These are phyloP conservation scores for Elaeagnus macrophylla DNA, from an alignment of 306 rosid genomes.

Conservation along the genomic window DNA sequence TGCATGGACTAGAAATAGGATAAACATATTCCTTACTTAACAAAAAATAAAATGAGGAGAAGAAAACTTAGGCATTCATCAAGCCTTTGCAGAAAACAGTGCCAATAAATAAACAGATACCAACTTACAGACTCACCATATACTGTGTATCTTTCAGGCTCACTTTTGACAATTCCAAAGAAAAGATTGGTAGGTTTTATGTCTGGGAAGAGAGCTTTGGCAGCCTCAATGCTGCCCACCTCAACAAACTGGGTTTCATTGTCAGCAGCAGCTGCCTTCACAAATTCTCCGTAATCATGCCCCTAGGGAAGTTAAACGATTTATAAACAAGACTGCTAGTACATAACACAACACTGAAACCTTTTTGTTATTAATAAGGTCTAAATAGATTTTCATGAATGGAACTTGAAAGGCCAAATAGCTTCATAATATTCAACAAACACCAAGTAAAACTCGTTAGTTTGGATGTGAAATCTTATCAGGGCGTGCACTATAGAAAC, in stretches of 20 bases:
- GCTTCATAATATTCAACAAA: neutral
- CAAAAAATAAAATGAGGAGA: no score
- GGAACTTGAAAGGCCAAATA: neutral
- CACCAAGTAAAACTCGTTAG: neutral
- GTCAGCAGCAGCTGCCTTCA: conserved; percentile 61
- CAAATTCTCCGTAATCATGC: conserved; percentile 54
- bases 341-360: conserved; percentile 6
- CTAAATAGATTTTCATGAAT: neutral
- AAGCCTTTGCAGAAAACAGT: neutral
- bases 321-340: conserved; percentile 3
- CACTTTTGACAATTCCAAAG: conserved; percentile 72
- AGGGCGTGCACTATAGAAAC: no score
- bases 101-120: neutral
- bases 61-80: neutral
- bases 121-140: conserved; percentile 54
- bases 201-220: conserved; percentile 60
- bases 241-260: conserved; percentile 75
- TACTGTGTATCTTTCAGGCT: conserved; percentile 69
- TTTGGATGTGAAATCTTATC: neutral
- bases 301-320: conserved; percentile 40
- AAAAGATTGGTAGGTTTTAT: conserved; percentile 32
- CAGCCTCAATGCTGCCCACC: conserved; percentile 48
- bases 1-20: neutral
- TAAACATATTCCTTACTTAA: neutral
- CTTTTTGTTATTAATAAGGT: neutral